A percentile compares a stretch with the other conserved stretches of the same genome.
Evolutionary conservation across 805 yeast genomes (phyloP).

Genomic region (Zygosaccharomyces rouxii): DNA sequence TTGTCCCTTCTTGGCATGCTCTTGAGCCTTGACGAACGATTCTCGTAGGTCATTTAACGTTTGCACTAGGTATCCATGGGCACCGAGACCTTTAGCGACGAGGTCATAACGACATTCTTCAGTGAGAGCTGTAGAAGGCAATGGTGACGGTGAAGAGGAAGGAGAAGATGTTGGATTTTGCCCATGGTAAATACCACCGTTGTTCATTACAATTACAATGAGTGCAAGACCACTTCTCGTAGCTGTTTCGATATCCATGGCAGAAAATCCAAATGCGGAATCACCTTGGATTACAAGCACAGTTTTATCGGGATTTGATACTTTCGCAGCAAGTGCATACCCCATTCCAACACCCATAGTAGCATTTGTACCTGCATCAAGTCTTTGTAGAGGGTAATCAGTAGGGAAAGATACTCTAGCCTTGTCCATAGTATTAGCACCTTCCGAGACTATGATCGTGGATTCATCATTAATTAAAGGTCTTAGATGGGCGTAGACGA

Average conservation of each 20-base stretch:
- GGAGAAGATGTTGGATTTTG: constrained; percentile 34
- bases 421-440: constrained; percentile 76
- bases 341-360: constrained; percentile 77
- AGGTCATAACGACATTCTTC: constrained; percentile 53
- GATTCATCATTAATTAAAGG: constrained; percentile 36
- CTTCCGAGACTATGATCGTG: constrained; percentile 54
- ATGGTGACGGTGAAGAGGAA: constrained; percentile 22
- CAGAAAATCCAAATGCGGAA: constrained; percentile 74
- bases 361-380: constrained; percentile 74
- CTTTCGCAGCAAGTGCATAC: constrained; percentile 60
- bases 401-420: constrained; percentile 60
- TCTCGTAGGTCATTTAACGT: constrained; percentile 39
- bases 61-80: constrained; percentile 45
- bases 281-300: constrained; percentile 68
- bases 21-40: constrained; percentile 38
- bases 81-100: constrained; percentile 54
- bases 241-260: constrained; percentile 68
- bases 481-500: constrained; percentile 48
- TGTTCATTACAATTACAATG: constrained; percentile 62
- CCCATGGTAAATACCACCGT: constrained; percentile 71
- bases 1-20: constrained; percentile 26
- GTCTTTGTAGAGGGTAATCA: constrained; percentile 45
- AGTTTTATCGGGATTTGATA: constrained; percentile 39
- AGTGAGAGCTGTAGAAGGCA: constrained; percentile 59
- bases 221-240: constrained; percentile 51